Base-by-base conservation (phyloP, 306 rosid species). In the Erythrophleum fordii region DNA sequence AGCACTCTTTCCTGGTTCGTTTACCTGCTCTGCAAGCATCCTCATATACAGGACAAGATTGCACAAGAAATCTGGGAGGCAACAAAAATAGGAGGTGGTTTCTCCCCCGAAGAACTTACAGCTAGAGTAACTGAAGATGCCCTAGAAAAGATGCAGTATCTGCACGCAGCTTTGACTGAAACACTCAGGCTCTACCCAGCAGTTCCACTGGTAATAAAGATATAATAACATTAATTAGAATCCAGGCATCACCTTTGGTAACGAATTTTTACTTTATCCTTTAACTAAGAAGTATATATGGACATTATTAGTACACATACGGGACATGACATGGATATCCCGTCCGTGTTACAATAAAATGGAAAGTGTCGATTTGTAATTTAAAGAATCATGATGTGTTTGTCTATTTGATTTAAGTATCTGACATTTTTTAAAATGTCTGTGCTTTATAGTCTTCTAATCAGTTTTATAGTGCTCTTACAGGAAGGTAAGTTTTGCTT, bases 151-250 rank as follows among this genome's bases (percentile, higher is more conserved):
- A 84, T 89, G 87, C 86, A 70, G 28, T 86, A 80, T 84, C 88
- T 86, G 35, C 88, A 77, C 53, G 90, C 88, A 39, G 35, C 88
- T 78, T 64, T 83, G 51, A 60, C 81, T 55, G 92, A 88, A 74
- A 86, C 89, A 7, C 82, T 88, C 46, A 76, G 89, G 68, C 88
- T 88, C 8, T 82, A 84, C 62, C 92, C 92, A 49, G 77, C 92
- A 60, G 81, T 84, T 66, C 89, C 90, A 2, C 67, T 84, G 89
- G 92, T 84, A 81, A 69, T 18, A 10, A 4, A 73, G n/a, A 9
- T 17, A 22, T 11, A 5, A 14, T 26, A 16, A 37, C 41, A 37
- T 37, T 5, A 13, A 4, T 44, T 12, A 25, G 44, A 42, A 45
- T 22, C 28, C 41, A 18, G 65, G 35, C 16, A 58, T 58, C 18